Percentiles rank a stretch among this genome's conserved stretches.
Conservation (phyloP, 1,139 yeast species). For the Geotrichum cucujoidarum region DNA sequence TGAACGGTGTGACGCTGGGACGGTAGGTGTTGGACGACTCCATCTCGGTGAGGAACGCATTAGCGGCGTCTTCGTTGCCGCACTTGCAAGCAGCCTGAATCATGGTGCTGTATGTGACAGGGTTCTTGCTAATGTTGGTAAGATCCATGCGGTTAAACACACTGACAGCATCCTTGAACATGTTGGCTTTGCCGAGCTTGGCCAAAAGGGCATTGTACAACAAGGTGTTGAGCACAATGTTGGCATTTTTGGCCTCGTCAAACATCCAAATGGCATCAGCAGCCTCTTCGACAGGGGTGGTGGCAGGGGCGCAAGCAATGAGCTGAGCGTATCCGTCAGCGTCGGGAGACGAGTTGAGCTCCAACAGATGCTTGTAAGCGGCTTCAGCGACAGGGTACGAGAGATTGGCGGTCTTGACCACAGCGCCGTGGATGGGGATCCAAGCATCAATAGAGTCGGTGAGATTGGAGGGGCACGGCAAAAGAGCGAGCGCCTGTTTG, state of each 20-base stretch:
- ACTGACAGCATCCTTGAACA: constrained; percentile 34
- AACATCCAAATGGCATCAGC: constrained; percentile 35
- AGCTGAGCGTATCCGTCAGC: constrained; percentile 39
- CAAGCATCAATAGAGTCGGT: constrained; percentile 30
- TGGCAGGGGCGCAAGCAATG: constrained; percentile 30
- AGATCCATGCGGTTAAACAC: constrained; percentile 36
- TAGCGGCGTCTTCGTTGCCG: constrained; percentile 37
- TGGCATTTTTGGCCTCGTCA: constrained; percentile 35
- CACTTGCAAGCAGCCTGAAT: constrained; percentile 40
- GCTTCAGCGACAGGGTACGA: constrained; percentile 28
- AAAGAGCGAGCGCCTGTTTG: constrained; percentile 21
- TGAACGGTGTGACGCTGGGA: constrained; percentile 40
- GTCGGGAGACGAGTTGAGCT: constrained; percentile 36
- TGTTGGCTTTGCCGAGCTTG: constrained; percentile 38
- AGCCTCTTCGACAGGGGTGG: constrained; percentile 34
- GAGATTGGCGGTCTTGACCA: constrained; percentile 28
- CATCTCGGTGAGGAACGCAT: constrained; percentile 37
- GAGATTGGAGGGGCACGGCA: constrained; percentile 30
- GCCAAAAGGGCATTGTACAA: constrained; percentile 39
- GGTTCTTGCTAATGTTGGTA: constrained; percentile 30
- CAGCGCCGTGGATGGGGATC: constrained; percentile 29
- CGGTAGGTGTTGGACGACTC: constrained; percentile 32
- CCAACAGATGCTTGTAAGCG: constrained; percentile 32
- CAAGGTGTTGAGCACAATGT: constrained; percentile 34
- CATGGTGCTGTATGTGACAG: constrained; percentile 41